These are phyloP conservation scores for Volvariella surrecta DNA, from an alignment of 1,284 basidiomycete genomes.

Conservation along the genomic window DNA sequence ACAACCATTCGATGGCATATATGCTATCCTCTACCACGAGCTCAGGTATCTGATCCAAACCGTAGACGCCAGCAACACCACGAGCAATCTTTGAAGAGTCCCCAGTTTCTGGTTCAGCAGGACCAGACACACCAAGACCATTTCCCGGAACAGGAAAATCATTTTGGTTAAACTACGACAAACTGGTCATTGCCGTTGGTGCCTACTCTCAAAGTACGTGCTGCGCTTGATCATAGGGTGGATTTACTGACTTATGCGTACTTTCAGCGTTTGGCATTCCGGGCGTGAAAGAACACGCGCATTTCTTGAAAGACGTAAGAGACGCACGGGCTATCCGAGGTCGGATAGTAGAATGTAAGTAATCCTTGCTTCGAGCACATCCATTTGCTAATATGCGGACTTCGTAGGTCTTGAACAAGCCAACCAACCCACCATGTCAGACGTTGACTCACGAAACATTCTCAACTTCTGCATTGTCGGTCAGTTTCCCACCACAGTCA, in stretches of 20 bases:
- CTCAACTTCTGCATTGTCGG: slow-evolving; percentile 81
- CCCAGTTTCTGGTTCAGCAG: too few species aligned
- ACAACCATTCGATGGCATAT: too few species aligned
- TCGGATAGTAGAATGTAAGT: slow-evolving; percentile 64
- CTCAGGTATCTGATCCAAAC: too few species aligned
- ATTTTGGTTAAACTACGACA: slow-evolving; percentile 55
- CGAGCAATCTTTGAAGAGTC: too few species aligned
- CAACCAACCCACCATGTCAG: slow-evolving; percentile 59
- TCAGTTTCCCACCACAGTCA: slow-evolving; percentile 19
- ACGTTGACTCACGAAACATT: slow-evolving; percentile 56
- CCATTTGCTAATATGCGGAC: slow-evolving; percentile 4
- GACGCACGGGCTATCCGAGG: slow-evolving; percentile 78
- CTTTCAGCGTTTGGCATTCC: slow-evolving; percentile 51
- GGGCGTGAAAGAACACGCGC: slow-evolving; percentile 69
- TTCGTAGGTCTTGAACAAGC: slow-evolving; percentile 70
- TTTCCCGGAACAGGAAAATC: too few species aligned
- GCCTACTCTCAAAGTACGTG: slow-evolving; percentile 72
- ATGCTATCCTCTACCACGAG: too few species aligned
- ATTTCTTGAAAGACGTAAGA: slow-evolving; percentile 77
- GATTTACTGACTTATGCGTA: too few species aligned
- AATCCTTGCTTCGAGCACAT: background rate
- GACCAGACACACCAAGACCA: too few species aligned
- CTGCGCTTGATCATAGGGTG: slow-evolving; percentile 1
- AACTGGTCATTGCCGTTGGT: slow-evolving; percentile 79
- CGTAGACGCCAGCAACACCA: too few species aligned